Base-by-base conservation (phyloP, 2,329 filamentous ascomycete species). In the Fusarium tricinctum region DNA sequence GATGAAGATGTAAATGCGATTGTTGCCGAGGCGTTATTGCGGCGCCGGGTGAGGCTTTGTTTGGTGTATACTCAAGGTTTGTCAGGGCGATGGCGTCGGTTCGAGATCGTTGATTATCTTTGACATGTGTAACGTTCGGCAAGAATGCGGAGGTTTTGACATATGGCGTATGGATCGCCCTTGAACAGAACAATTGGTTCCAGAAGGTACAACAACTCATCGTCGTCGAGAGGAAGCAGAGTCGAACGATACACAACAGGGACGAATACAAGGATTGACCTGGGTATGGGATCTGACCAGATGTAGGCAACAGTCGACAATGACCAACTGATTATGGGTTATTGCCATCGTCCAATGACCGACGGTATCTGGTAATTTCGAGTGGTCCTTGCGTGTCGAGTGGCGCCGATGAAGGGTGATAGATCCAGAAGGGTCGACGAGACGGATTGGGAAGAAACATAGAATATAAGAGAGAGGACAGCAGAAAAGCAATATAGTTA, bases 181-280 rank as follows among this genome's bases (percentile, higher is more conserved):
- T 50, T 45, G 63, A 28, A 50, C 4, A 30, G 63, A 28, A 52
- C 4, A 38, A 46, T 48, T 45, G 55, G 38, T 56, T 59, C 48
- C 39, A 64, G 52, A 64, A 57, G 55, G 39, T 61, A 54, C 40
- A 46, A 59, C 48, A n/a, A 38, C 30, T 33, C 30, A 19, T 48
- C 48, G 68, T 64, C 52, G 42, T 50, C 42, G 55, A 32, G 50
- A 45, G 57, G 60, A 48, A 50, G 55, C 39, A 56, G 38, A 42
- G 59, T 69, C 71, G 62, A 64, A 65, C 54, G 60, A 65, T 44
- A 58, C 46, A 57, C 48, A 46, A 52, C 32, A 58, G 65, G 32
- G 33, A 48, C 22, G n/a, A 38, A 47, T 23, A 52, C 33, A 66
- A 39, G 38, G 47, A 22, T 40, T 33, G 46, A 30, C 42, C 60